These are phyloP conservation scores for Aphanomyces cochlioides DNA, from an alignment of 352 stramenopile species.

Conservation along the genomic window DNA sequence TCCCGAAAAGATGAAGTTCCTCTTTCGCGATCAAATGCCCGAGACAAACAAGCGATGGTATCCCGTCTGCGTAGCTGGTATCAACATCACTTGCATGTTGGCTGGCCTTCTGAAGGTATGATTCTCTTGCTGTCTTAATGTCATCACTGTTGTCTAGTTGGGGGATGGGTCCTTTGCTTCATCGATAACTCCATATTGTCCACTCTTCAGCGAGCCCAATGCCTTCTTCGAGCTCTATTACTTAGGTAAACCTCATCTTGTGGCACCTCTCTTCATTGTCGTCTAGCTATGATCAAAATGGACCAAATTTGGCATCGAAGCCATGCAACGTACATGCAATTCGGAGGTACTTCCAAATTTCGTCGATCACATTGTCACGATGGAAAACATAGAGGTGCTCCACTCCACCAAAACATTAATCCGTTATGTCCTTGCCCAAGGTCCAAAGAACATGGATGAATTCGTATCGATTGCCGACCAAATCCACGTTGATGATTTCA, in stretches of 20 bases:
- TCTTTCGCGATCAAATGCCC: conserved; percentile 52
- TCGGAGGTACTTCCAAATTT: conserved; percentile 47
- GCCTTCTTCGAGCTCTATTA: conserved; percentile 82
- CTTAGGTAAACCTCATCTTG: conserved; percentile 35
- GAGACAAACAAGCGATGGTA: conserved; percentile 62
- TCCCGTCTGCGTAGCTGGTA: conserved; percentile 70
- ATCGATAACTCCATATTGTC: conserved; percentile 50
- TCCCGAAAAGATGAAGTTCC: conserved; percentile 58
- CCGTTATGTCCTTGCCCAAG: conserved; percentile 52
- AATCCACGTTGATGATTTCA: conserved; percentile 69
- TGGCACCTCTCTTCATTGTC: not conserved
- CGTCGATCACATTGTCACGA: not conserved
- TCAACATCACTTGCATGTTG: conserved; percentile 82
- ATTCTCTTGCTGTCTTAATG: not conserved
- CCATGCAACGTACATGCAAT: conserved; percentile 85
- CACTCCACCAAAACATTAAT: conserved; percentile 63
- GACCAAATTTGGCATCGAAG: conserved; percentile 72
- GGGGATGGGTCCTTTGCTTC: conserved; percentile 55
- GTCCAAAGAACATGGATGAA: conserved; percentile 50
- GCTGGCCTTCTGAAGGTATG: conserved; percentile 47
- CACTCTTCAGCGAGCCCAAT: conserved; percentile 77
- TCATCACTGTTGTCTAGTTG: conserved; percentile 35
- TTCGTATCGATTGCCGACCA: conserved; percentile 50
- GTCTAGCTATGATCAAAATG: conserved; percentile 74
- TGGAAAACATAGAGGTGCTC: conserved; percentile 55